Evolutionary conservation across 1,139 yeast species (phyloP).

Genomic region (Debaryomycetaceae sp.): DNA sequence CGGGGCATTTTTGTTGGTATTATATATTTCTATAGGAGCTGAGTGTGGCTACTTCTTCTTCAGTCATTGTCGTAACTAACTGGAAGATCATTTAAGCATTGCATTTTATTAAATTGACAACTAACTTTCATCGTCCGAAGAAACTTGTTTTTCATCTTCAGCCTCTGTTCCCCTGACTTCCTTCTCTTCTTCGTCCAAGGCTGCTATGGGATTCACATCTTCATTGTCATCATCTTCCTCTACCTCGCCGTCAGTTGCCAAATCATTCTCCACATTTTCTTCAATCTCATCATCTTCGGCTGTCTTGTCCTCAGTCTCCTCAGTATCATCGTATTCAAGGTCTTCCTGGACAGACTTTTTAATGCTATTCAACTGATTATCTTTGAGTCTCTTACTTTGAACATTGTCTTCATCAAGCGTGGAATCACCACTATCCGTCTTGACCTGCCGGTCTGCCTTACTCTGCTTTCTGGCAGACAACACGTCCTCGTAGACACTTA

Average conservation of each 20-base stretch:
- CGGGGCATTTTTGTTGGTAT: slow-evolving; percentile 22
- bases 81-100: not conserved
- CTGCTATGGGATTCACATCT: slow-evolving; percentile 23
- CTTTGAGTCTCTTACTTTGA: slow-evolving; percentile 14
- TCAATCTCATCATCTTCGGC: slow-evolving; percentile 9
- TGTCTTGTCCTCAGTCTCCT: slow-evolving; percentile 11
- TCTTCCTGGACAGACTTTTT: slow-evolving; percentile 7
- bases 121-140: slow-evolving; percentile 8
- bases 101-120: not conserved
- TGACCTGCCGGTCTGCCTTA: slow-evolving; percentile 21
- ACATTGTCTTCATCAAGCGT: slow-evolving; percentile 3
- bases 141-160: slow-evolving; percentile 18
- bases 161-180: slow-evolving; percentile 14
- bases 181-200: slow-evolving; percentile 15
- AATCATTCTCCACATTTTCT: slow-evolving; percentile 8
- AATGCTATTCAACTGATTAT: slow-evolving; percentile 8
- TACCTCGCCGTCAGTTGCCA: slow-evolving; percentile 8
- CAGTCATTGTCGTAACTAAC: slow-evolving; percentile 18
- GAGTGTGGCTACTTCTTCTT: slow-evolving; percentile 52
- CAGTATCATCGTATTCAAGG: slow-evolving; percentile 12
- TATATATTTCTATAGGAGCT: slow-evolving; percentile 44
- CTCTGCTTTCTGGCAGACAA: slow-evolving; percentile 37
- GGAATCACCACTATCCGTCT: slow-evolving; percentile 2
- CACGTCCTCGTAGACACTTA: slow-evolving; percentile 40
- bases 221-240: slow-evolving; percentile 12